phyloP scores from a whole-genome alignment of 306 rosid genomes.

The Herpetospermum pedunculosum region DNA sequence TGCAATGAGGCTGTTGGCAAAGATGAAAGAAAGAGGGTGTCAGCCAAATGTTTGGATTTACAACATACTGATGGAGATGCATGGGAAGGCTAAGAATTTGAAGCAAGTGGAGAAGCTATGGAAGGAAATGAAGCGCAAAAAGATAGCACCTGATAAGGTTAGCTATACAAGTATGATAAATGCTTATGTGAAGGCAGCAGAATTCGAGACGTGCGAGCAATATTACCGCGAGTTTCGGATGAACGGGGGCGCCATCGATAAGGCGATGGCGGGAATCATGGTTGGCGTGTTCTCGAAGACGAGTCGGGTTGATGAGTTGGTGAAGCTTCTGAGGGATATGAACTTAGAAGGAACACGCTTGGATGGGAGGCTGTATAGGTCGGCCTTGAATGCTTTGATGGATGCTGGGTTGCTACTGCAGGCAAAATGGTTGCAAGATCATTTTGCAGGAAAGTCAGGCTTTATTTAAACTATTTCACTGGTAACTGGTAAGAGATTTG shows the following conservation, averaged over 20 bases:
- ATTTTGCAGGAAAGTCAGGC: neutral
- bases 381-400: slow-evolving; percentile 52
- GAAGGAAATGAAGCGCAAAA: slow-evolving; percentile 65
- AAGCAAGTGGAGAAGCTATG: slow-evolving; percentile 60
- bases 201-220: slow-evolving; percentile 33
- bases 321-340: slow-evolving; percentile 56
- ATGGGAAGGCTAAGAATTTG: slow-evolving; percentile 48
- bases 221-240: slow-evolving; percentile 42
- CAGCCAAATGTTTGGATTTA: slow-evolving; percentile 67
- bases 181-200: slow-evolving; percentile 47
- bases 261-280: slow-evolving; percentile 63
- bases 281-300: slow-evolving; percentile 50
- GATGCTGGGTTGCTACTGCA: slow-evolving; percentile 58
- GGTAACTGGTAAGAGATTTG: neutral
- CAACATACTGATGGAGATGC: slow-evolving; percentile 66
- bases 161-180: slow-evolving; percentile 46
- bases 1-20: slow-evolving; percentile 49
- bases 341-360: slow-evolving; percentile 41
- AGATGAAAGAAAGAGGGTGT: slow-evolving; percentile 78
- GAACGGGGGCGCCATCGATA: slow-evolving; percentile 53
- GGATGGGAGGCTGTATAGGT: slow-evolving; percentile 52
- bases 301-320: slow-evolving; percentile 40
- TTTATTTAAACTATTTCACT: neutral
- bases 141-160: slow-evolving; percentile 55
- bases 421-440: slow-evolving; percentile 34